Base-by-base conservation (phyloP, 164 flowering plant species). In the Liquidambar formosana region DNA sequence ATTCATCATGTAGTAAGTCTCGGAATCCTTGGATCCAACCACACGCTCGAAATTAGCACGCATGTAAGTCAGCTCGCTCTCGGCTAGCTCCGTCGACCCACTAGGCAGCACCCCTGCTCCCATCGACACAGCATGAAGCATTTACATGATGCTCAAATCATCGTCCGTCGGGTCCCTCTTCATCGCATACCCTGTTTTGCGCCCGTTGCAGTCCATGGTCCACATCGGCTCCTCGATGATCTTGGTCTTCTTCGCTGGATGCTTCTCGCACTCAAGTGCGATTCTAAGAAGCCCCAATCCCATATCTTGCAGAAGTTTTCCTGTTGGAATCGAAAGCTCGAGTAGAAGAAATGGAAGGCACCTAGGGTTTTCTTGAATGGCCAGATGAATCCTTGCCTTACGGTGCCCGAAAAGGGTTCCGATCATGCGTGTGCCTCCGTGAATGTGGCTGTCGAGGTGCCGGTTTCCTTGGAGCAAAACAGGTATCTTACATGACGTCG, bases 361-460 rank as follows among this genome's bases (percentile, higher is more conserved):
- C 41, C 74, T 75, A 0, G 94, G 78, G 57, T 45, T 84, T 28
- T 92, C 93, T 64, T 91, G 98, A 14, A 94, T 77, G 27, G 88
- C 85, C 0, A 94, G 77, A 65, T 70, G 87, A 3, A 88, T 79
- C 22, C 92, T 77, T 10, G 84, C 88, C 56, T 81, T 89, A 0
- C 88, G 81, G 73, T 77, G 68, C 16, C 97, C 98, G 51, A 86
- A 94, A 2, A 94, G 73, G 26, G 98, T 90, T 0, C 96, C 94
- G 0, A 93, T 89, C 75, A 91, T 68, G 0, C 88, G 81, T 6
- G 72, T 64, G 19, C 87, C 86, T 0, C 86, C 85, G 4, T 76
- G 79, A 43, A 81, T 54, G 69, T 80, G 81, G 46, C 43, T 58
- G 22, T 75, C 83, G 21, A 76, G 75, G 33, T 61, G 51, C 8